Base-by-base conservation (phyloP, 2,329 filamentous ascomycete genomes). In the Sclerotinia spermophila region DNA sequence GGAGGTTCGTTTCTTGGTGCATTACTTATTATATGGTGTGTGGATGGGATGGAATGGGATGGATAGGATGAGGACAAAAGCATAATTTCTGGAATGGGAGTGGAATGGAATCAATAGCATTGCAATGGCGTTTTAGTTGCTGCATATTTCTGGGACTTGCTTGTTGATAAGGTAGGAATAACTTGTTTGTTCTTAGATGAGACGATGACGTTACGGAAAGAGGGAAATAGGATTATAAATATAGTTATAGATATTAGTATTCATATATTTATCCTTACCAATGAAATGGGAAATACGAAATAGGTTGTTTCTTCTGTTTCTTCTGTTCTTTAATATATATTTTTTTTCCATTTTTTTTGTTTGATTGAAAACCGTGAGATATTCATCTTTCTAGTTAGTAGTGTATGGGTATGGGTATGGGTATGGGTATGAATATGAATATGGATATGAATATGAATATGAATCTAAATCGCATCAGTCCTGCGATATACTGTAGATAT, bases 71-170 rank as follows among this genome's bases (percentile, higher is more conserved):
- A 40, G 38, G 44, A 60, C 24, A 58, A 67, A 44, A 67, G 40
- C 51, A 44, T 67, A 24, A 33, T 19, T n/a, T 67, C n/a, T 44
- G 65, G 48, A 44, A 42, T 38, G 38, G 51, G 38, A 27, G n/a
- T 33, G n/a, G 24, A 66, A 66, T 40, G 35, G 10, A 27, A 40
- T 30, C 8, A 40, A 66, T 66, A 42, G 62, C 62, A 66, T 66
- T 24, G 48, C 45, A 66, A 27, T 53, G 62, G 62, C 62, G 62
- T 66, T 66, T 27, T 30, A 40, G 7, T 53, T 40, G 24, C 38
- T 66, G 45, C 62, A 66, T 66, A 53, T 53, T 42, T 42, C 45
- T 60, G 27, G 51, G 33, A 67, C 24, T 60, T 24, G 65, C 27
- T 42, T 44, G 11, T 15, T 66, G 38, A 19, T 24, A 3, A 33